Conservation (phyloP, 352 stramenopile genomes). For the Phytopythium aichiense region DNA sequence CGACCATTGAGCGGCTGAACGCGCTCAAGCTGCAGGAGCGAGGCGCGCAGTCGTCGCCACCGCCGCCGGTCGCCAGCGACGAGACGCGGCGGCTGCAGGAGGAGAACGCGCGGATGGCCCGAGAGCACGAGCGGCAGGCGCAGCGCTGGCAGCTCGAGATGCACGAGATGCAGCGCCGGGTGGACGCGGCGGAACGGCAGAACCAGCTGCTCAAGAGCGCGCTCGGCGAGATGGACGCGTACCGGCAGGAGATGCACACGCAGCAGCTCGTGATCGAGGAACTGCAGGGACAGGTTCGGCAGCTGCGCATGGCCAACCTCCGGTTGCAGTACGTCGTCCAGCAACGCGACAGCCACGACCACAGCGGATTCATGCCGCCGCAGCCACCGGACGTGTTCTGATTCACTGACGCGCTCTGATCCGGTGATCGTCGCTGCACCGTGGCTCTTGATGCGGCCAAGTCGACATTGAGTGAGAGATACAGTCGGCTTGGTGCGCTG, state of each 20-base stretch:
- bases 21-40: constrained; percentile 63
- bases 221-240: constrained; percentile 36
- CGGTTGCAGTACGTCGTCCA: constrained; percentile 69
- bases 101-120: constrained; percentile 37
- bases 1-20: constrained; percentile 68
- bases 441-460: background rate
- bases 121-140: constrained; percentile 43
- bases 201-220: constrained; percentile 47
- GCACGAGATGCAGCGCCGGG: constrained; percentile 34
- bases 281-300: constrained; percentile 65
- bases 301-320: constrained; percentile 65
- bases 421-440: background rate
- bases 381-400: constrained; percentile 71
- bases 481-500: background rate
- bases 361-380: constrained; percentile 44
- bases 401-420: background rate
- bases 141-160: constrained; percentile 50
- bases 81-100: constrained; percentile 45
- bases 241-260: constrained; percentile 39
- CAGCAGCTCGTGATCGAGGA: constrained; percentile 67
- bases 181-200: constrained; percentile 47
- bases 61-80: constrained; percentile 2
- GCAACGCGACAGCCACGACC: constrained; percentile 48
- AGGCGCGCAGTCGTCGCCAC: background rate
- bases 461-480: background rate